phyloP scores from a whole-genome alignment of 768 basidiomycete genomes.

The Hemileccinum impolitum region DNA sequence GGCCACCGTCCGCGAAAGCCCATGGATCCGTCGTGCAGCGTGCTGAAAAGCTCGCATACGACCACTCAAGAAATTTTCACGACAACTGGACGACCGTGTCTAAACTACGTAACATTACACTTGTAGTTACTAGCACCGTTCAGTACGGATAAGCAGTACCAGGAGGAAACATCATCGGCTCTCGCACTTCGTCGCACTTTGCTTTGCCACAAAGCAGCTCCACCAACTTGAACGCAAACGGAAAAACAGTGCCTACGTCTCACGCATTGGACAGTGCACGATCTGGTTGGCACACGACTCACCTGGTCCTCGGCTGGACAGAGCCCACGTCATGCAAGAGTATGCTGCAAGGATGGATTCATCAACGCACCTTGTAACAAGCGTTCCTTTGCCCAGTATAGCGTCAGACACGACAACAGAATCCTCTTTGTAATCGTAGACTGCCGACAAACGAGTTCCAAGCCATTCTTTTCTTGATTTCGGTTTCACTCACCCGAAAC shows the following conservation, averaged over 20 bases:
- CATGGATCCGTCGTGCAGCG: constrained; percentile 26
- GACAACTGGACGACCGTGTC: constrained; percentile 12
- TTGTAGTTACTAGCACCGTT: no score
- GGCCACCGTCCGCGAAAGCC: constrained; percentile 14
- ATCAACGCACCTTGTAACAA: constrained; percentile 68
- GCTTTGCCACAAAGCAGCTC: constrained; percentile 63
- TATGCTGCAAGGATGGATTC: background rate
- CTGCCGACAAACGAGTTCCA: constrained; percentile 33
- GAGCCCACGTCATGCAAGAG: constrained; percentile 1
- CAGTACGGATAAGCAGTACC: constrained; percentile 42
- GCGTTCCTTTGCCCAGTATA: constrained; percentile 39
- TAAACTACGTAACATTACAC: constrained; percentile 16
- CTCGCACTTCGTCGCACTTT: constrained; percentile 57
- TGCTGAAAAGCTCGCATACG: constrained; percentile 28
- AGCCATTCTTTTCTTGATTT: background rate
- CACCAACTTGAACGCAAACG: constrained; percentile 74
- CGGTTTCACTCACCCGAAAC: constrained; percentile 41
- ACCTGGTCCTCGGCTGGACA: constrained; percentile 70
- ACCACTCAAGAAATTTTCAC: constrained; percentile 8
- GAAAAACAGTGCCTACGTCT: constrained; percentile 63
- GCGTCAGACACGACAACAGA: constrained; percentile 60
- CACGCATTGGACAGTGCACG: background rate
- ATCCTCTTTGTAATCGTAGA: constrained; percentile 71
- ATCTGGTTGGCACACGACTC: constrained; percentile 8
- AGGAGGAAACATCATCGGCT: constrained; percentile 70